Evolutionary conservation across 257 asterid genomes (phyloP), one percentile per base, ranked within the genome.

Genomic region (Penstemon barbatus): DNA sequence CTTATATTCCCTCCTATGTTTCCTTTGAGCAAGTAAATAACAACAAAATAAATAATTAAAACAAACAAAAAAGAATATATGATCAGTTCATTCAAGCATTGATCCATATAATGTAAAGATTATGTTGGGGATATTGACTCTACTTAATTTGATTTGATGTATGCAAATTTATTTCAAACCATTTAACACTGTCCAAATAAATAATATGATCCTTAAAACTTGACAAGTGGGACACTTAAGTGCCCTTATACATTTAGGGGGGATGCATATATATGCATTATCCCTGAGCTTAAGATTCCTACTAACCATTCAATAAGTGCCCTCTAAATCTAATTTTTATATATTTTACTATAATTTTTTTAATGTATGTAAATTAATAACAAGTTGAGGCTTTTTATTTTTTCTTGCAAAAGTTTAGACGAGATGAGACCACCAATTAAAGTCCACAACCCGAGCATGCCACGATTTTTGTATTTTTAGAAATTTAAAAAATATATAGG

Each of bases 211-310:
- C 79, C 79, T 71, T 80, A 74, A 74, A 80, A 67, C 72, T 33
- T 71, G 38, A 67, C 86, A 77, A 60, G 85, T 78, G 85, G 78
- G 84, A 67, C 64, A 63, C 57, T 63, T 44, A 60, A 25, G 12
- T 49, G 53, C 72, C 63, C 59, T 61, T 51, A 68, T 57, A 63
- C 69, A 68, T 57, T 79, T 66, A 57, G 73, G 33, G 86, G 85
- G 85, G 79, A 61, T 83, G 79, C 63, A 85, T 71, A 15, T 15
- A 15, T 15, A 15, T 15, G 18, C 18, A 15, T 68, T 70, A 15
- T 48, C 71, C 61, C 13, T 65, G 4, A 57, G 42, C 57, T 71
- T 39, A 62, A 61, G 45, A 56, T 66, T 63, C 84, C 79, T 65
- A 48, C 74, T 38, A 2, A 8, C 72, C 71, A 58, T 64, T 77